These are phyloP conservation scores for Morella rubra DNA, from an alignment of 306 rosid species.

Conservation along the genomic window DNA sequence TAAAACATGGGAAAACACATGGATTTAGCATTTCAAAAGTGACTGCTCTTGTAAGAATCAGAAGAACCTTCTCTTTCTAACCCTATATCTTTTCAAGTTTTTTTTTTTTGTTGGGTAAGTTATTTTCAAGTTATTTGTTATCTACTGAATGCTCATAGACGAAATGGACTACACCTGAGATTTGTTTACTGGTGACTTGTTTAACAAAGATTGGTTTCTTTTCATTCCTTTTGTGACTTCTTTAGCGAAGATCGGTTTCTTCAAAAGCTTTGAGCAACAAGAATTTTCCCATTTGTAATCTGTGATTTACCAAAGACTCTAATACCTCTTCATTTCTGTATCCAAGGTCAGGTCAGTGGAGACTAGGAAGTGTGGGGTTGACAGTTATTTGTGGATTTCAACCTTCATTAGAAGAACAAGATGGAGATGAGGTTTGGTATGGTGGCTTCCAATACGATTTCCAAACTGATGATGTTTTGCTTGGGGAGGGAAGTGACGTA, in stretches of 20 bases:
- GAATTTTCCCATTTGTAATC: too few relatives aligned
- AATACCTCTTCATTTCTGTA: slow-evolving; percentile 34
- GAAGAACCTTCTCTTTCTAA: background rate
- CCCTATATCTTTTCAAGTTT: background rate
- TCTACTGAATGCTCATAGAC: background rate
- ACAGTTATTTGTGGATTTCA: slow-evolving; percentile 38
- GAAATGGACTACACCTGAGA: too few relatives aligned
- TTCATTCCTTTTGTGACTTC: too few relatives aligned
- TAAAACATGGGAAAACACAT: background rate
- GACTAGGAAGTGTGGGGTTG: slow-evolving; percentile 64
- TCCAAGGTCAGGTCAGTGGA: slow-evolving; percentile 92
- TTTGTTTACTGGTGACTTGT: background rate
- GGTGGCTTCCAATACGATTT: slow-evolving; percentile 56
- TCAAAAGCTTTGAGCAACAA: too few relatives aligned
- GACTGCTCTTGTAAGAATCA: background rate
- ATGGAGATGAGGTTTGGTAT: slow-evolving; percentile 26
- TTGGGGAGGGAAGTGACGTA: slow-evolving; percentile 67
- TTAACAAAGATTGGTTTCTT: slow-evolving; percentile 6
- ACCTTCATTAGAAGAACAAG: slow-evolving; percentile 34
- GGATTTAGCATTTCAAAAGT: background rate
- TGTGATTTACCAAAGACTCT: slow-evolving; percentile 19
- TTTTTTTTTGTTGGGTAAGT: too few relatives aligned
- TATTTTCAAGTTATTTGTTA: background rate
- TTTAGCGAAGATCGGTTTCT: too few relatives aligned
- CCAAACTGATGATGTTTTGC: slow-evolving; percentile 52